Percentiles rank a stretch among this genome's conserved stretches.
These are phyloP conservation scores for Panicum virgatum DNA, from an alignment of 202 grass and related monocot species.

Conservation along the genomic window DNA sequence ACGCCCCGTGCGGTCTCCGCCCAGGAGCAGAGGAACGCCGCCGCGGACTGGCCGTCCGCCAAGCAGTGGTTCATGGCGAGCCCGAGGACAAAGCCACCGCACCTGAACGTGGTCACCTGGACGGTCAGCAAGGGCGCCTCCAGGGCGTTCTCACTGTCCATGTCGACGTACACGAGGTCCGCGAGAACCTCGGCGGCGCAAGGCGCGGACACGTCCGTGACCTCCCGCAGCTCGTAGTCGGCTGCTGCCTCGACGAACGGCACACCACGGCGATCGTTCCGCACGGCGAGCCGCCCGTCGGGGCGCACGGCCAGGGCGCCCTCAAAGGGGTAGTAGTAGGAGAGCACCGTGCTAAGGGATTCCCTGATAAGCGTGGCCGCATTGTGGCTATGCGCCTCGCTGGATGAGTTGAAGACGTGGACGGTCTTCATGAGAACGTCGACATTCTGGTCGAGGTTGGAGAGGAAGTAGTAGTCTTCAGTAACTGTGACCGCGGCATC, in stretches of 20 bases:
- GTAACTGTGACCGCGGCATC: not conserved
- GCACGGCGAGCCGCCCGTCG: slow-evolving; percentile 52
- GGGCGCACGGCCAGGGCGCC: slow-evolving; percentile 39
- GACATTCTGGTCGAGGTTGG: slow-evolving; percentile 61
- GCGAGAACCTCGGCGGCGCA: slow-evolving; percentile 21
- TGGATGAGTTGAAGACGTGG: slow-evolving; percentile 49
- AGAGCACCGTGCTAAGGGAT: slow-evolving; percentile 54
- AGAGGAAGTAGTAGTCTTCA: slow-evolving; percentile 57
- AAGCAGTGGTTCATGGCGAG: slow-evolving; percentile 63
- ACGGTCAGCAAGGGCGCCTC: slow-evolving; percentile 36
- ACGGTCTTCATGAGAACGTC: slow-evolving; percentile 62
- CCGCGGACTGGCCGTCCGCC: slow-evolving; percentile 46
- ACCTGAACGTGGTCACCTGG: slow-evolving; percentile 56
- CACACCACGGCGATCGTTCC: slow-evolving; percentile 47
- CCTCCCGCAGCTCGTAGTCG: slow-evolving; percentile 28
- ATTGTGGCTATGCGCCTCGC: not conserved
- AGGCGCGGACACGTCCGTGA: slow-evolving; percentile 40
- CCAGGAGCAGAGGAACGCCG: slow-evolving; percentile 56
- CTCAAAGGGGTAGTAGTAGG: slow-evolving; percentile 50
- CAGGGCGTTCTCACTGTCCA: slow-evolving; percentile 4
- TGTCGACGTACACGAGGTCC: slow-evolving; percentile 44
- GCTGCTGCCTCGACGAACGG: slow-evolving; percentile 52
- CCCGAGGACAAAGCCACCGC: slow-evolving; percentile 54
- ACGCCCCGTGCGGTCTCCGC: slow-evolving; percentile 38
- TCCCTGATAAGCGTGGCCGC: slow-evolving; percentile 36